A percentile compares a stretch with the other conserved stretches of the same genome.
These are phyloP conservation scores for Phyllosticta paracitricarpa DNA, from an alignment of 2,329 filamentous ascomycete species.

Conservation along the genomic window DNA sequence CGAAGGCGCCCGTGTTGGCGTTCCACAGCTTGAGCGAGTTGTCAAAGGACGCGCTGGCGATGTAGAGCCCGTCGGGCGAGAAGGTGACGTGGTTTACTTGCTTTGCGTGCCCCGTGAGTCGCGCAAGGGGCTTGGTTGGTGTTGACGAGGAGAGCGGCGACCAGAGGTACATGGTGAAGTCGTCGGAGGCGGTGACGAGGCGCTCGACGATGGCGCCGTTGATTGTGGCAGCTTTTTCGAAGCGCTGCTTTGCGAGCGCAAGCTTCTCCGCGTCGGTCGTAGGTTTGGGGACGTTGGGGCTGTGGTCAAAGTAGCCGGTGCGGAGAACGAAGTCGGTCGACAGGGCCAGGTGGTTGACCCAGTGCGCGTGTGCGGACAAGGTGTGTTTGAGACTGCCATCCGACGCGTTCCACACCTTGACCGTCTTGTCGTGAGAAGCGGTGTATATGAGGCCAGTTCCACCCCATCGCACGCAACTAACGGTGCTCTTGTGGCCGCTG, in stretches of 20 bases:
- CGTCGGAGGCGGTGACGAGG: conserved; percentile 82
- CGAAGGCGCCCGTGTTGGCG: conserved; percentile 64
- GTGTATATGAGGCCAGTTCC: conserved; percentile 55
- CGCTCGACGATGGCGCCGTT: conserved; percentile 71
- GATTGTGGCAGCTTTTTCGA: conserved; percentile 72
- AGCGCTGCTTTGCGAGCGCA: conserved; percentile 67
- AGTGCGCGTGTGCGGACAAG: conserved; percentile 75
- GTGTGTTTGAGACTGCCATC: conserved; percentile 74
- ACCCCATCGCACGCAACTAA: conserved; percentile 90
- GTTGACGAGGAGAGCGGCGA: conserved; percentile 51
- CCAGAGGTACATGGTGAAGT: conserved; percentile 96
- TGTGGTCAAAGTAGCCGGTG: conserved; percentile 80
- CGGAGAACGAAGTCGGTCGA: conserved; percentile 85
- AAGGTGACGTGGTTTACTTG: conserved; percentile 94
- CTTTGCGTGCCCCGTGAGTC: conserved; percentile 90
- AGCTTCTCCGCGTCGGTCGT: conserved; percentile 59
- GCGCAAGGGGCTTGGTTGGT: conserved; percentile 74
- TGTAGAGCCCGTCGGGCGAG: conserved; percentile 76
- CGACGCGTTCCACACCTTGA: conserved; percentile 79
- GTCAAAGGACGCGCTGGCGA: conserved; percentile 85
- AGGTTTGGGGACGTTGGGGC: conserved; percentile 47
- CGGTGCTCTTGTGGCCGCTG: conserved; percentile 77
- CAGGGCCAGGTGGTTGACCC: conserved; percentile 89
- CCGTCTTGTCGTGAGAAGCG: conserved; percentile 75
- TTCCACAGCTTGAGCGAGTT: conserved; percentile 94